Evolutionary conservation across 2,329 filamentous ascomycete genomes (phyloP).

Genomic region (Penicillium sp.): DNA sequence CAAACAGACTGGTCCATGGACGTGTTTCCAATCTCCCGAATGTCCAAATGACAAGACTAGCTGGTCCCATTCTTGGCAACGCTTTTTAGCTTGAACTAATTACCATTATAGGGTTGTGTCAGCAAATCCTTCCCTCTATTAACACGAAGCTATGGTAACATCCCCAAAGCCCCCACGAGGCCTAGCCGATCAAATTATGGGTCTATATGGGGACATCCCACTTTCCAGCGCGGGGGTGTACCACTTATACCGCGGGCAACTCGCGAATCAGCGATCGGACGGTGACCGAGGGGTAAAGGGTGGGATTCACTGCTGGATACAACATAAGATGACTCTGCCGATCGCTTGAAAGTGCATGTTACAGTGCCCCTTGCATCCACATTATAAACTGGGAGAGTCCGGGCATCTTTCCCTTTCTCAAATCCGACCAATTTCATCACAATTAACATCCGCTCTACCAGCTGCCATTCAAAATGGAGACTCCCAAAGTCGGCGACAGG

Average conservation of each 20-base stretch:
- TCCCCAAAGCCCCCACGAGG: not conserved
- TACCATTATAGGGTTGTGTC: not conserved
- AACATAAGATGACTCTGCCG: conserved; percentile 8
- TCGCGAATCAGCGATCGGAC: conserved; percentile 2
- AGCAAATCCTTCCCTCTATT: not conserved
- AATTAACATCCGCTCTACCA: not conserved
- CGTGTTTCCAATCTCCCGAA: not conserved
- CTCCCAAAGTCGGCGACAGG: conserved; percentile 51
- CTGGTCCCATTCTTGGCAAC: too few species aligned
- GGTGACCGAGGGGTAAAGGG: conserved; percentile 8
- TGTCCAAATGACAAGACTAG: not conserved
- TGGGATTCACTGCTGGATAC: conserved; percentile 1
- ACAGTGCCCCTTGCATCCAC: conserved; percentile 8
- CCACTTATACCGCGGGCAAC: conserved; percentile 3
- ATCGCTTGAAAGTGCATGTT: conserved; percentile 3
- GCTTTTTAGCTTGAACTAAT: too few species aligned
- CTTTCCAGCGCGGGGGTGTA: conserved; percentile 9
- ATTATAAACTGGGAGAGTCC: not conserved
- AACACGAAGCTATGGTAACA: not conserved
- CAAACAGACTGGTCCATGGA: too few species aligned
- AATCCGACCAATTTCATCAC: not conserved
- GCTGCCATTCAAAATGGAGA: conserved; percentile 40
- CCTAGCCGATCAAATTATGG: not conserved
- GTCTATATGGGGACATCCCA: conserved; percentile 7
- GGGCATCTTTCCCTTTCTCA: too few species aligned